A percentile compares a stretch with the other conserved stretches of the same genome.
phyloP scores from a whole-genome alignment of 2,329 filamentous ascomycete genomes.

The Sporothrix euskadiensis region DNA sequence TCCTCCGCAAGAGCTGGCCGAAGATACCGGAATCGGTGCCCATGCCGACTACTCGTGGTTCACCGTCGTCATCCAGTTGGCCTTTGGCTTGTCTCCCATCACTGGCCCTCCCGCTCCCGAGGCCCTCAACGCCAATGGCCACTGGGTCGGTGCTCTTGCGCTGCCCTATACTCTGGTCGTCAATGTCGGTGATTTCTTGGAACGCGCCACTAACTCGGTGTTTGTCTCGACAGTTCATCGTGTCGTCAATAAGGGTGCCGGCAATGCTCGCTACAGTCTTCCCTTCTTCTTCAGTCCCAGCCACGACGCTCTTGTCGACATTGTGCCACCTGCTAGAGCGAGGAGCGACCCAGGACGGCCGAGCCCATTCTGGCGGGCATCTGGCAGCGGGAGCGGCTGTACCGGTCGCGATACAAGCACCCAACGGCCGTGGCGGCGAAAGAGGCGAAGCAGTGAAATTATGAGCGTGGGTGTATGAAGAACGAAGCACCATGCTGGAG shows the following conservation, averaged over 20 bases:
- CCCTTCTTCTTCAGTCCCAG: conserved; percentile 58
- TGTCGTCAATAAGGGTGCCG: conserved; percentile 45
- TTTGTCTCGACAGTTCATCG: conserved; percentile 53
- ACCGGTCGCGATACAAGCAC: conserved; percentile 20
- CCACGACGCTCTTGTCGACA: conserved; percentile 40
- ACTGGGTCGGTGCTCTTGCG: conserved; percentile 39
- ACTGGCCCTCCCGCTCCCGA: conserved; percentile 44
- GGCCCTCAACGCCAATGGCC: conserved; percentile 42
- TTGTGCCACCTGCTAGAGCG: not conserved
- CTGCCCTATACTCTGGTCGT: conserved; percentile 43
- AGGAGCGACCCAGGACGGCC: not conserved
- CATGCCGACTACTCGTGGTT: conserved; percentile 52
- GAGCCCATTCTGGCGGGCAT: not conserved
- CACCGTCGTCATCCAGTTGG: conserved; percentile 52
- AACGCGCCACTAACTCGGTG: conserved; percentile 51
- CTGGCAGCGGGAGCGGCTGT: not conserved
- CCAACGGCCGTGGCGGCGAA: conserved; percentile 10
- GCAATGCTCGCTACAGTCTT: conserved; percentile 51
- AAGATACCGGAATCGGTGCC: conserved; percentile 45
- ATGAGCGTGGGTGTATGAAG: too few species aligned
- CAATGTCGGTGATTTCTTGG: conserved; percentile 56
- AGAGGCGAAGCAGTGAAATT: not conserved
- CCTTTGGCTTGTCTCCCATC: not conserved
- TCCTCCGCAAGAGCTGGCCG: conserved; percentile 32
- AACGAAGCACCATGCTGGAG: too few species aligned